Conservation (phyloP, 2,329 filamentous ascomycete genomes). For the Botryotinia calthae region DNA sequence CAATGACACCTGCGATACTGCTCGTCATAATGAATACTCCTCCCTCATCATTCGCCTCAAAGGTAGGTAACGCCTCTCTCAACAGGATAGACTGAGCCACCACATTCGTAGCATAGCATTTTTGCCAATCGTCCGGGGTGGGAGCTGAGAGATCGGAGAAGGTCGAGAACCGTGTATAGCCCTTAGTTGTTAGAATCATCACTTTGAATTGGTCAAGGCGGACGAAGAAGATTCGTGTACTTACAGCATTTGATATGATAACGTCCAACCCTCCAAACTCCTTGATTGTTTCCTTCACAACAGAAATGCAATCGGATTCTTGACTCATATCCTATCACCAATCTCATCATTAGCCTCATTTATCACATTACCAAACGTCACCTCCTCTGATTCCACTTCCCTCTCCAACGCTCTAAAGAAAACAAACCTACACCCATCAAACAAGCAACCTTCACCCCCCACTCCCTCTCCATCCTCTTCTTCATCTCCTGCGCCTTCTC, state of each 20-base stretch:
- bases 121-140: conserved; percentile 33
- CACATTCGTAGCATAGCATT: conserved; percentile 61
- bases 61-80: conserved; percentile 55
- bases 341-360: not conserved
- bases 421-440: conserved; percentile 52
- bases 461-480: conserved; percentile 47
- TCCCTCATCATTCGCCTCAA: conserved; percentile 60
- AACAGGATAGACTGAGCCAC: conserved; percentile 54
- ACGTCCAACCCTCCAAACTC: conserved; percentile 62
- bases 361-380: not conserved
- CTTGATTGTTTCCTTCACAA: conserved; percentile 53
- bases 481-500: conserved; percentile 55
- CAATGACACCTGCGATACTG: conserved; percentile 52
- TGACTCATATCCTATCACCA: conserved; percentile 53
- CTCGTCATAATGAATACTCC: conserved; percentile 63
- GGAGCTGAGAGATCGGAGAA: conserved; percentile 31
- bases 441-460: conserved; percentile 52
- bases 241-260: conserved; percentile 62
- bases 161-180: conserved; percentile 36
- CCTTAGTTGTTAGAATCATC: conserved; percentile 19
- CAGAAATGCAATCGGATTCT: conserved; percentile 51
- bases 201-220: not conserved
- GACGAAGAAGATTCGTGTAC: conserved; percentile 28
- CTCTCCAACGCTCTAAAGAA: not conserved
- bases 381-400: not conserved